These are phyloP conservation scores for Grosmannia penicillata DNA, from an alignment of 2,329 filamentous ascomycete genomes.

Conservation along the genomic window DNA sequence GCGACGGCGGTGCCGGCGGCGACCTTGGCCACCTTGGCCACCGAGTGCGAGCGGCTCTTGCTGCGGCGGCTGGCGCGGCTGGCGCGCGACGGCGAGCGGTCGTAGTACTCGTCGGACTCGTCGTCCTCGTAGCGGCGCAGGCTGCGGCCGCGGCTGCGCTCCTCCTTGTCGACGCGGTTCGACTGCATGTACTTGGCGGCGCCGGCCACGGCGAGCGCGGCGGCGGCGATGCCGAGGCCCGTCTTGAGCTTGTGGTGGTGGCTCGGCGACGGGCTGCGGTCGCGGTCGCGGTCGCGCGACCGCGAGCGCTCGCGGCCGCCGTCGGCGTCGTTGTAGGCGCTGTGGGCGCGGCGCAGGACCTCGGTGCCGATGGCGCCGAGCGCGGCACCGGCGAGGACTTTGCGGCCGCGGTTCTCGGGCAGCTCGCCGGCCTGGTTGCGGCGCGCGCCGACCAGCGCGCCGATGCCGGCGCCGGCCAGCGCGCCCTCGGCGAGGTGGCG, in stretches of 20 bases:
- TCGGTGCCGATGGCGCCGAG: slow-evolving; percentile 49
- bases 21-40: slow-evolving; percentile 40
- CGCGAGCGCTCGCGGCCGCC: slow-evolving; percentile 12
- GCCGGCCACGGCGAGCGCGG: slow-evolving; percentile 49
- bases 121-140: slow-evolving; percentile 28
- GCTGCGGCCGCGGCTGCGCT: slow-evolving; percentile 39
- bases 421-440: slow-evolving; percentile 35
- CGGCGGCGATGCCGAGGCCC: slow-evolving; percentile 46
- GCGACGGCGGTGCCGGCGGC: slow-evolving; percentile 42
- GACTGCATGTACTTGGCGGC: slow-evolving; percentile 49
- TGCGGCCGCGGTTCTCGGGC: slow-evolving; percentile 36
- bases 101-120: slow-evolving; percentile 17
- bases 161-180: slow-evolving; percentile 45
- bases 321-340: slow-evolving; percentile 40
- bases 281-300: slow-evolving; percentile 25
- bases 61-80: slow-evolving; percentile 16
- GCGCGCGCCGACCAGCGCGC: slow-evolving; percentile 42
- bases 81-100: slow-evolving; percentile 23
- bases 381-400: slow-evolving; percentile 45
- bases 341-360: slow-evolving; percentile 42
- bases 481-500: slow-evolving; percentile 51
- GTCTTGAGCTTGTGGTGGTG: slow-evolving; percentile 39
- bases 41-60: slow-evolving; percentile 25
- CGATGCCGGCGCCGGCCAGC: slow-evolving; percentile 45
- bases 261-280: slow-evolving; percentile 20